Evolutionary conservation across 306 rosid species (phyloP), one percentile per base, ranked within the genome.

Genomic region (Chamaecrista fasciculata): DNA sequence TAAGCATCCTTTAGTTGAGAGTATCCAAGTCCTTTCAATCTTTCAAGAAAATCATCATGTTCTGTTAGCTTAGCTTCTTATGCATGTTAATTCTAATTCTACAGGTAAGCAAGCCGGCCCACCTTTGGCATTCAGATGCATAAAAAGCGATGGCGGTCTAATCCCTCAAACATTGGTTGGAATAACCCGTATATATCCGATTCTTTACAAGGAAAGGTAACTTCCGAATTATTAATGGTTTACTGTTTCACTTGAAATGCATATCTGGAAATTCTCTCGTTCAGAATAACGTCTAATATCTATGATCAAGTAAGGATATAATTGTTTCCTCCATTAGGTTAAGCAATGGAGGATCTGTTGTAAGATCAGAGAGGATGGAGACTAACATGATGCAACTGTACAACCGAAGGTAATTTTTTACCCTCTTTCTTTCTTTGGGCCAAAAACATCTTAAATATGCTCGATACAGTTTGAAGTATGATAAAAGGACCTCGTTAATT

Each of bases 311-410:
- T 20, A 50, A 55, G 26, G 62, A 18, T 39, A 29, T 51, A 42
- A 37, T 63, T 59, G 56, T 52, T 79, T 68, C 48, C 46, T 51
- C 40, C 24, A n/a, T 64, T 70, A 93, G 98, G 87, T 80, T 88
- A 70, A 77, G 82, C 72, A 79, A 63, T 83, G 96, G 96, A 53
- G 74, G 69, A 43, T 88, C 90, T 67, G 72, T 93, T 80, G 86
- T 93, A 56, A 82, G 89, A 79, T 86, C 97, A 25, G 98, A 93
- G 83, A 85, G 85, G 88, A 74, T 88, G 89, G 97, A 93, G 79
- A 71, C 66, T 74, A 79, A 71, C 72, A 79, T 73, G 66, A 53
- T 50, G 74, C 87, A 93, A 70, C 67, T 85, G 36, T 70, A 83
- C 79, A 77, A 78, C 60, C 91, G 85, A 71, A 90, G 98, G 98